Base-by-base conservation (phyloP, 345 rosid species). In the Eucalyptus erythrocorys region DNA sequence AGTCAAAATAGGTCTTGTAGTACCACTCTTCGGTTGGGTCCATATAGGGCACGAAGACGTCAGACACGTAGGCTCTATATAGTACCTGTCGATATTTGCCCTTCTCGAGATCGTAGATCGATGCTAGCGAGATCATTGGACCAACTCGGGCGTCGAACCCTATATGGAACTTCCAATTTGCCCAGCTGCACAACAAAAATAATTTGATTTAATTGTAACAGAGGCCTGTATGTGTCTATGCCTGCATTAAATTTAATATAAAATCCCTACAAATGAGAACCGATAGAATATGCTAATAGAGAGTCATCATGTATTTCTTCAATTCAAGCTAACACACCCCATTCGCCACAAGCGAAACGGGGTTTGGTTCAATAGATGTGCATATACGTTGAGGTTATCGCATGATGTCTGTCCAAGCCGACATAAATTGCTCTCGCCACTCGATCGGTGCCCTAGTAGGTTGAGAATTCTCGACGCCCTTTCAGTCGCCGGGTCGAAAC, bases 41-140 rank as follows among this genome's bases (percentile, higher is more conserved):
- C 97, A 94, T 95, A 45, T 95, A 95, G 12, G 98, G 99, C 37
- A 96, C 99, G 88, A 95, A 96, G 32, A 96, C 94, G 91, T 96
- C 98, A 3, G 99, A 94, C 40, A 94, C 92, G 88, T 95, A 95
- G 21, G 96, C 96, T 91, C 91, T 94, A 13, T 94, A 95, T 17
- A 95, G 86, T 49, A 96, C 96, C 40, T 86, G 87, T 12, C 96
- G 92, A 47, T 51, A 89, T 55, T 88, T 91, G 53, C 92, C 91
- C 49, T 59, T 82, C 51, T 43, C 90, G 21, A 92, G 79, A 27
- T 96, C 98, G 59, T 91, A 91, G 68, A 96, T 88, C 26, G 95
- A 94, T 86, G 97, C 97, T n/a, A 94, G 93, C 4, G 97, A 94
- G 89, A 95, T 91, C 17, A 93, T 89, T 7, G 92, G 49, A 11